phyloP scores from a whole-genome alignment of 139 green algal species.

The Tetraselmis striata region DNA sequence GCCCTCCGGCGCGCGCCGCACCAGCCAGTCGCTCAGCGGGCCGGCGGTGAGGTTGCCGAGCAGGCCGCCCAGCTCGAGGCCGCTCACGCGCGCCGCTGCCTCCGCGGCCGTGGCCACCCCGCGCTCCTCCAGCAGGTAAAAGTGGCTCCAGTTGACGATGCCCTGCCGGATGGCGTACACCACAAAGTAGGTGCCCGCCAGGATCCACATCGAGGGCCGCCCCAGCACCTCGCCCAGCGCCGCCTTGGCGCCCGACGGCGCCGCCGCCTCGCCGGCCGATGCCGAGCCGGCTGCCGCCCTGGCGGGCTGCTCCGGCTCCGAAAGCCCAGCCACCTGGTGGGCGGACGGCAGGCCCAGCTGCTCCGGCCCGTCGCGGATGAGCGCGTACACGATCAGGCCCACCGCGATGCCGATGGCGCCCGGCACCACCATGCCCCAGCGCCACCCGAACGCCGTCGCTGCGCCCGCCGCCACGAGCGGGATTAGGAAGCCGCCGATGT shows the following conservation, averaged over 20 bases:
- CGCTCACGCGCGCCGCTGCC: neutral
- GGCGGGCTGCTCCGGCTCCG: neutral
- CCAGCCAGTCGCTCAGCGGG: neutral
- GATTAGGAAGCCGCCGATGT: neutral
- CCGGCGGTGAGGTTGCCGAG: neutral
- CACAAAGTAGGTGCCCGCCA: constrained; percentile 4
- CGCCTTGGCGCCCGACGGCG: neutral
- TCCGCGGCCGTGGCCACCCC: neutral
- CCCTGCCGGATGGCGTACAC: constrained; percentile 1
- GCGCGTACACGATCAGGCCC: constrained; percentile 1
- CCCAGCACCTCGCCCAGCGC: neutral
- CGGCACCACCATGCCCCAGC: constrained; percentile 17
- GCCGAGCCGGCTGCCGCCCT: neutral
- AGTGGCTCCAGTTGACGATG: constrained; percentile 8
- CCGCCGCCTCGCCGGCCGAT: too few relatives aligned
- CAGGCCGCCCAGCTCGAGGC: constrained; percentile 1
- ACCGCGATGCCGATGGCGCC: constrained; percentile 2
- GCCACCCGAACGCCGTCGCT: constrained; percentile 63
- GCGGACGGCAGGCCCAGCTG: neutral
- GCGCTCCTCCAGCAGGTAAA: constrained; percentile 1
- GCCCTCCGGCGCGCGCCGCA: neutral
- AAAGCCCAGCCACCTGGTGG: neutral
- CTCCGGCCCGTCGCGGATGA: neutral
- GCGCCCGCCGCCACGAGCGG: neutral
- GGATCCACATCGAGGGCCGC: neutral